Base-by-base conservation (phyloP, 768 basidiomycete genomes). In the Naganishia randhawae region DNA sequence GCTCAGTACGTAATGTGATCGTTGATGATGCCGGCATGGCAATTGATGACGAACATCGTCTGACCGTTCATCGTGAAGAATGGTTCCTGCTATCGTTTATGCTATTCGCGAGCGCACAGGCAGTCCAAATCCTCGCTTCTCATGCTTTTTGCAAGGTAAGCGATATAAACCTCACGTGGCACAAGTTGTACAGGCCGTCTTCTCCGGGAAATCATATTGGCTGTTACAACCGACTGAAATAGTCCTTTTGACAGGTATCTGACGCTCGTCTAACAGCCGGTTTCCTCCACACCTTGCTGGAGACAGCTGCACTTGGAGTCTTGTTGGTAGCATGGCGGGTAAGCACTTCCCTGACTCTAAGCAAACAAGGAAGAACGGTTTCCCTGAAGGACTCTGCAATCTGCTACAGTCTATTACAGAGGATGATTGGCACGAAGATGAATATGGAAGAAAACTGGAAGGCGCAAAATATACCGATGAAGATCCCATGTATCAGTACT, bases 281-380 rank as follows among this genome's bases (percentile, higher is more conserved):
- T 2, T 95, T 96, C 78, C 77, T 96, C 29, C 88, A 90, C 0
- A 94, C 94, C 0, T 63, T 93, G 5, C 82, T 95, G 52, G 91
- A 95, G 76, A 90, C 90, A 0, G 86, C 85, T 0, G 81, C 89
- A 0, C 86, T 95, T 0, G 84, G 82, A 13, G 80, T 85, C 3
- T 70, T 95, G 22, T 92, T 85, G 77, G 76, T 87, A 17, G 91
- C 86, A n/a, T 95, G 93, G 93, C 83, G 83, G 79, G 87, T 87
- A 77, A 91, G 70, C 50, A 19, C 35, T 35, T 39, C 53, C 39
- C 35, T 39, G n/a, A n/a, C n/a, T n/a, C n/a, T n/a, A n/a, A n/a
- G n/a, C n/a, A n/a, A n/a, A n/a, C n/a, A n/a, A n/a, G n/a, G n/a
- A n/a, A n/a, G n/a, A n/a, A n/a, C n/a, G n/a, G n/a, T n/a, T n/a